Evolutionary conservation across 495 filamentous ascomycete genomes (phyloP).

Genomic region (Penicillium waksmanii): DNA sequence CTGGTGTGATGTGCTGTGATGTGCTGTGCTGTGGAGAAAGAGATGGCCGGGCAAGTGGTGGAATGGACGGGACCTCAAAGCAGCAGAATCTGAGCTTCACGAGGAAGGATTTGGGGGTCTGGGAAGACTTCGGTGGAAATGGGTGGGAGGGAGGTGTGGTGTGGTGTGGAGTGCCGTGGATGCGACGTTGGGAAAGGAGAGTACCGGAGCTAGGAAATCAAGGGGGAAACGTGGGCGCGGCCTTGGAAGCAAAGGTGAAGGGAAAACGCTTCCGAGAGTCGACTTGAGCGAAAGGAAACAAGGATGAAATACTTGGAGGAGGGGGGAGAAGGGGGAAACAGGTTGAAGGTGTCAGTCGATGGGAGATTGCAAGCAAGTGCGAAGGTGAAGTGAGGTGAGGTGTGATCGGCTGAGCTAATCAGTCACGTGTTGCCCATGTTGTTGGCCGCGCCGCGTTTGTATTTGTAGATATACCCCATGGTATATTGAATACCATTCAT

Average conservation of each 20-base stretch:
- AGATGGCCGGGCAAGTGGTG: conserved; percentile 30
- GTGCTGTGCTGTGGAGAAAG: conserved; percentile 43
- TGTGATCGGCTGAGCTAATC: conserved; percentile 14
- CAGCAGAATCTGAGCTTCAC: conserved; percentile 24
- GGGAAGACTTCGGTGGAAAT: conserved; percentile 13
- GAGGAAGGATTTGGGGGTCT: conserved; percentile 8
- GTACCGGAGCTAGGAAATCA: conserved; percentile 26
- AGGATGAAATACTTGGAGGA: conserved; percentile 1
- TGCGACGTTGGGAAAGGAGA: conserved; percentile 27
- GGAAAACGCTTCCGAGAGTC: conserved; percentile 10
- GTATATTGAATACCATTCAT: background rate
- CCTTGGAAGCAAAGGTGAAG: conserved; percentile 15
- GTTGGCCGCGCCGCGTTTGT: background rate
- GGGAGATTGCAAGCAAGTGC: conserved; percentile 7
- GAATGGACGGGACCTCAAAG: conserved; percentile 15
- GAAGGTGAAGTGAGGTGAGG: conserved; percentile 5
- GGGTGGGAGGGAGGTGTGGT: conserved; percentile 18
- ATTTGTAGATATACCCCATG: background rate
- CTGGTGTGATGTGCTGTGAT: conserved; percentile 27
- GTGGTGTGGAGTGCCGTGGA: conserved; percentile 19
- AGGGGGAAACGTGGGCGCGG: conserved; percentile 17
- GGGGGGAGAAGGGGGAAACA: background rate
- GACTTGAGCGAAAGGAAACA: background rate
- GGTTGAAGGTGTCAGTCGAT: conserved; percentile 10
- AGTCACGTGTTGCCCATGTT: conserved; percentile 22